Conservation (phyloP, 169 alveolate genomes). For the Plasmodium vivax region DNA sequence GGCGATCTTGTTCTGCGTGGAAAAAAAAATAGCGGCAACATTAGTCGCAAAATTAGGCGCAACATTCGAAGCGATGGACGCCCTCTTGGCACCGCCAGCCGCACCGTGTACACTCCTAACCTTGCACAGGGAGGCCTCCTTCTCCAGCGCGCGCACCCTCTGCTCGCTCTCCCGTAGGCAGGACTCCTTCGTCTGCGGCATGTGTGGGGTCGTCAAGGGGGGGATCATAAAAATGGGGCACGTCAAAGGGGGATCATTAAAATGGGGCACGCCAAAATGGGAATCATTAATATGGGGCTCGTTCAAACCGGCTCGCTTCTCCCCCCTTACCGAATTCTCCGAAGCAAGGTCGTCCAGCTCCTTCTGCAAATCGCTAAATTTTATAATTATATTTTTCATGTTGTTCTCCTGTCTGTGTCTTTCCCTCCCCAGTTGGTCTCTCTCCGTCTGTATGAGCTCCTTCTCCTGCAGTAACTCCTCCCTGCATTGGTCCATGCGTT, state of each 20-base stretch:
- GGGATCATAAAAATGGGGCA: neutral
- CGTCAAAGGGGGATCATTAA: too few species aligned
- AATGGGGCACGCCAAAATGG: too few species aligned
- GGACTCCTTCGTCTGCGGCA: neutral
- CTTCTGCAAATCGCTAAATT: constrained; percentile 17
- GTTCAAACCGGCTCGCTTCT: neutral
- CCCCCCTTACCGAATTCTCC: constrained; percentile 10
- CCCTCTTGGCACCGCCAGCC: neutral
- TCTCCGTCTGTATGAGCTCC: constrained; percentile 7
- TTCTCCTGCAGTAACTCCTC: constrained; percentile 10
- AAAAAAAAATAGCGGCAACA: neutral
- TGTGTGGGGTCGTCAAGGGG: neutral
- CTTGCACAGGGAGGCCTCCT: neutral
- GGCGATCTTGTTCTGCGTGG: constrained; percentile 10
- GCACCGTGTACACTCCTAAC: neutral
- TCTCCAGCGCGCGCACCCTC: neutral
- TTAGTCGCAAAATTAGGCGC: neutral
- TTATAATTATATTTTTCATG: constrained; percentile 20
- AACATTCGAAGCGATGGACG: neutral
- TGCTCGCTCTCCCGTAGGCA: neutral
- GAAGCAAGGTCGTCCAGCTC: constrained; percentile 13
- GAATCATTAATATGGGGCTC: too few species aligned
- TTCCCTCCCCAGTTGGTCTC: constrained; percentile 31
- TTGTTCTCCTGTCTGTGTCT: constrained; percentile 26
- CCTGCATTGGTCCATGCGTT: neutral